Evolutionary conservation across 2,329 filamentous ascomycete species (phyloP).

Genomic region (Colletotrichum sp.): DNA sequence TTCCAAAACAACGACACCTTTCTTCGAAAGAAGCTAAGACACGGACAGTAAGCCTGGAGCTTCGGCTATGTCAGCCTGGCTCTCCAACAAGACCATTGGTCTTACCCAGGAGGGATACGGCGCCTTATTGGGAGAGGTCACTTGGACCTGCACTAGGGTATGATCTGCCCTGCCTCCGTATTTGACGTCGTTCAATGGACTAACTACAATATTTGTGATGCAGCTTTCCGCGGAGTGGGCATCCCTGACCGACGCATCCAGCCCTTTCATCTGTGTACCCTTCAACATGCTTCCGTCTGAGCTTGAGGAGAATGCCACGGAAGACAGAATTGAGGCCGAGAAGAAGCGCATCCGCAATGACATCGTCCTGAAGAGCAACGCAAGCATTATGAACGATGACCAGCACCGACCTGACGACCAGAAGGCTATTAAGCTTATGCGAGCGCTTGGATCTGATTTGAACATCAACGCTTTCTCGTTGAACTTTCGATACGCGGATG

Average conservation of each 20-base stretch:
- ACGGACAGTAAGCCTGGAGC: slow-evolving; percentile 47
- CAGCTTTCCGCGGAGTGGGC: slow-evolving; percentile 47
- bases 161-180: neutral
- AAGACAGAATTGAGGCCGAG: slow-evolving; percentile 36
- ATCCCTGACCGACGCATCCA: slow-evolving; percentile 36
- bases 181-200: too few relatives aligned
- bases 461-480: slow-evolving; percentile 51
- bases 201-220: neutral
- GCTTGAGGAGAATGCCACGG: slow-evolving; percentile 22
- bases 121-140: slow-evolving; percentile 44
- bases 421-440: slow-evolving; percentile 42
- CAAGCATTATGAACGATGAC: slow-evolving; percentile 36
- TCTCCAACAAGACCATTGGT: slow-evolving; percentile 48
- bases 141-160: slow-evolving; percentile 47
- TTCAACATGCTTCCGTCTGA: slow-evolving; percentile 48
- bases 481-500: slow-evolving; percentile 46
- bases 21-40: neutral
- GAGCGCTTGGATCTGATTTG: slow-evolving; percentile 47
- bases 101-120: slow-evolving; percentile 46
- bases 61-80: slow-evolving; percentile 47
- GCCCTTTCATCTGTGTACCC: slow-evolving; percentile 43
- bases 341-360: slow-evolving; percentile 41
- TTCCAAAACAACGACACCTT: neutral
- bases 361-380: slow-evolving; percentile 42
- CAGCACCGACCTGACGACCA: slow-evolving; percentile 26